phyloP scores from a whole-genome alignment of 2,329 filamentous ascomycete genomes.

The Leptographium radiaticola region DNA sequence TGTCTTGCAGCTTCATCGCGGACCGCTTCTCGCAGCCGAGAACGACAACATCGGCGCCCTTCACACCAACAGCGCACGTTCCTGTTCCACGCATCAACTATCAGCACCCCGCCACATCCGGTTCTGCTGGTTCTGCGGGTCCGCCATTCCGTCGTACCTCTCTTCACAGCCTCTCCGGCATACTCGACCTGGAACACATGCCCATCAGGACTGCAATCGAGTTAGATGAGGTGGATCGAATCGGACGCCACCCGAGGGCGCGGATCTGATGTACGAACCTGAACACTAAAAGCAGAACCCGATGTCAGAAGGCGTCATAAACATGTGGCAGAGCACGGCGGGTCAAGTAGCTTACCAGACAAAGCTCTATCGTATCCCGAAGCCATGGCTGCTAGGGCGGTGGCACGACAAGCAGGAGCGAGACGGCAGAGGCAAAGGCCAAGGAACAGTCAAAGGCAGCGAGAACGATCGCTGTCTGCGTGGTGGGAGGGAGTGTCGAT shows the following conservation, averaged over 20 bases:
- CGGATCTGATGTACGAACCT: conserved; percentile 39
- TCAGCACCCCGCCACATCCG: too few relatives aligned
- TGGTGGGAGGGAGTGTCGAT: neutral
- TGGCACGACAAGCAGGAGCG: neutral
- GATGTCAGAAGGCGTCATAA: conserved; percentile 25
- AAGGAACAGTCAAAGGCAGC: neutral
- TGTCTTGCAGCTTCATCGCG: conserved; percentile 98
- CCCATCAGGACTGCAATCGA: conserved; percentile 70
- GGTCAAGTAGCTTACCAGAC: conserved; percentile 56
- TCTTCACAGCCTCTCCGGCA: conserved; percentile 94
- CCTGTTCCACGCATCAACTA: conserved; percentile 33
- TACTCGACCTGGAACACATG: conserved; percentile 99
- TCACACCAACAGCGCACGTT: conserved; percentile 96
- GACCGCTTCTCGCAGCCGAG: conserved; percentile 97
- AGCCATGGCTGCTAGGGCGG: conserved; percentile 43
- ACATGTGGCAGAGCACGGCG: neutral
- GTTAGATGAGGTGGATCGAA: neutral
- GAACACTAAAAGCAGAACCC: conserved; percentile 52
- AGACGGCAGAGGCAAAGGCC: neutral
- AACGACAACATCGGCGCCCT: conserved; percentile 87
- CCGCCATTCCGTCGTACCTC: conserved; percentile 45
- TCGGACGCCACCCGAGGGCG: neutral
- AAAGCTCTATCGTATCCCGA: conserved; percentile 98
- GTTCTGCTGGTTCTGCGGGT: too few relatives aligned
- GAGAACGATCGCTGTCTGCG: neutral